Evolutionary conservation across 768 basidiomycete species (phyloP).

Genomic region (Leccinum uliginosum): DNA sequence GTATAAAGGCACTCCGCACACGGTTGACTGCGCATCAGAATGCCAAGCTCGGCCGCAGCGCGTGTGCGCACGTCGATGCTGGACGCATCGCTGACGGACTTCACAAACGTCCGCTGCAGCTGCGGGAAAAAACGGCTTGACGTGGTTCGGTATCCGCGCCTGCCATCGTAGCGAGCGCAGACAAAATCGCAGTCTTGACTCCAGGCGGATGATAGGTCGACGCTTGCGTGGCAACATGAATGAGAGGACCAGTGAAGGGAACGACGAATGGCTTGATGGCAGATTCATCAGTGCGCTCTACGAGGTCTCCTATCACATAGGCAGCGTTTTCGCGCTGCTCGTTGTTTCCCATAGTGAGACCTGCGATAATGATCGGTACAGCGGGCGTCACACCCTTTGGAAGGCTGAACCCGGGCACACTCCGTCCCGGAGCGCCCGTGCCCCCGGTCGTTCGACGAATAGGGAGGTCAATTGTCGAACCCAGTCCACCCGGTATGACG

Average conservation of each 20-base stretch:
- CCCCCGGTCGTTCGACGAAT: conserved; percentile 83
- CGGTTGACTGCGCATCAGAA: conserved; percentile 86
- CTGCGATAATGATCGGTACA: conserved; percentile 86
- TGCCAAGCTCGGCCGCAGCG: conserved; percentile 81
- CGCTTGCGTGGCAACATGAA: conserved; percentile 88
- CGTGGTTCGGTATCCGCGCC: conserved; percentile 78
- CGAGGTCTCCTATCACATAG: conserved; percentile 93
- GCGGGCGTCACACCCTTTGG: conserved; percentile 79
- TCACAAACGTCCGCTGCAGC: conserved; percentile 92
- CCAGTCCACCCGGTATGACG: conserved; percentile 91
- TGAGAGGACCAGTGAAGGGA: conserved; percentile 91
- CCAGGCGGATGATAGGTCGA: conserved; percentile 87
- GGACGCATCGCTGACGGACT: conserved; percentile 78
- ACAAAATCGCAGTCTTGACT: conserved; percentile 89
- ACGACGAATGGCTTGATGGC: conserved; percentile 96
- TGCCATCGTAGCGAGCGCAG: conserved; percentile 83
- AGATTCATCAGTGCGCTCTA: conserved; percentile 76
- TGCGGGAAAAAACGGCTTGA: conserved; percentile 99
- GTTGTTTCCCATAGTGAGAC: conserved; percentile 90
- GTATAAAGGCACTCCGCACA: conserved; percentile 67
- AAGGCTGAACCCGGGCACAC: conserved; percentile 82
- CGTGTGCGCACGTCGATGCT: conserved; percentile 75
- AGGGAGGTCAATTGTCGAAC: conserved; percentile 81
- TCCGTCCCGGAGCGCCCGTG: conserved; percentile 69
- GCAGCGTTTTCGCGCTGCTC: conserved; percentile 95